Evolutionary conservation across 2,329 filamentous ascomycete species (phyloP), one percentile per base, ranked within the genome.

Genomic region (Paraphoma sp.): DNA sequence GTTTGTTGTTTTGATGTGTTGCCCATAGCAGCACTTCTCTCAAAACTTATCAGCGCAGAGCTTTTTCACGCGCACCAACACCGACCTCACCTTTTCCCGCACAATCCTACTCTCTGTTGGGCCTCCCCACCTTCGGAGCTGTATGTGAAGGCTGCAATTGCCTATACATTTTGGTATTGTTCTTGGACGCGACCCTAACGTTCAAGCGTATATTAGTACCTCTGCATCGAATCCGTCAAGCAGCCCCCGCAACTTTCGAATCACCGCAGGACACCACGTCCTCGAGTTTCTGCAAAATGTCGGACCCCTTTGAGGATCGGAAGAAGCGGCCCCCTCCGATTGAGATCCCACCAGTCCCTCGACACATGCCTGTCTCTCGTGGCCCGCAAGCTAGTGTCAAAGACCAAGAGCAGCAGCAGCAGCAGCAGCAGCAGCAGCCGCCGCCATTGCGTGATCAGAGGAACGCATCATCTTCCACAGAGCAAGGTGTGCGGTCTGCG

Each of bases 321-420:
- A 71, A 64, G 61, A 71, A 60, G 55, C 67, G 68, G 40, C 72
- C 69, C 14, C 65, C 68, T 31, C 68, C 67, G 2, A 70, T 72
- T 36, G 42, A 55, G 4, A 56, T 72, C 4, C 65, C 68, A 12
- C 31, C 58, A 16, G 55, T 53, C 2, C 59, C 58, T 30, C 56
- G 53, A 45, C 48, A 44, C 8, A 46, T 53, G 2, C 59, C 60
- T 10, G 63, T 59, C 6, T 56, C 62, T 7, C 65, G 69, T 4
- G 36, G 47, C n/a, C 29, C 51, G 38, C 53, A 58, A 4, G 30
- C 45, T 12, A 57, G 53, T 12, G 43, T 46, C 23, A 47, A 55
- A 14, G 51, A 56, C 44, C 52, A 64, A 29, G 49, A 60, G 3
- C 47, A 36, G 42, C 60, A 63, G 40, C 60, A 54, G 40, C 23